Conservation (phyloP, 768 basidiomycete genomes). For the Mycena floridula region DNA sequence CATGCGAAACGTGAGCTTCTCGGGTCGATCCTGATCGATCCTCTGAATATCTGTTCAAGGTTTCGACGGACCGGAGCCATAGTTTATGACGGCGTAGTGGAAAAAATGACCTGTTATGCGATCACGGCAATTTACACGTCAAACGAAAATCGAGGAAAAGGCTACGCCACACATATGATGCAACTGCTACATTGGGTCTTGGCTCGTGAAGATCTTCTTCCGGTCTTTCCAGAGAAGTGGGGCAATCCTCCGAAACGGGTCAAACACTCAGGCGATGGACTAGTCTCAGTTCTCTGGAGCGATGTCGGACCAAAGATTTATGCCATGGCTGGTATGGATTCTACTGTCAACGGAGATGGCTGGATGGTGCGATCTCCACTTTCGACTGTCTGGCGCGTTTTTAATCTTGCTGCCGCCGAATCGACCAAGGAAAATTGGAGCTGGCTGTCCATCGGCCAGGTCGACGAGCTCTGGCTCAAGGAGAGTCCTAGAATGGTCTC, state of each 20-base stretch:
- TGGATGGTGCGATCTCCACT: slow-evolving; percentile 34
- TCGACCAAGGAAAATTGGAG: slow-evolving; percentile 14
- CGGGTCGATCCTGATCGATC: background rate
- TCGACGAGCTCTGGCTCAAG: slow-evolving; percentile 29
- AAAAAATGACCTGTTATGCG: slow-evolving; percentile 39
- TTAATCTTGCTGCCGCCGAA: background rate
- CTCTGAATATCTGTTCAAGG: no score
- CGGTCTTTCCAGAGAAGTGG: slow-evolving; percentile 31
- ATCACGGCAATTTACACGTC: slow-evolving; percentile 57
- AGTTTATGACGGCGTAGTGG: no score
- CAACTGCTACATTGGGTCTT: slow-evolving; percentile 53
- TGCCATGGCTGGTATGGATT: slow-evolving; percentile 16
- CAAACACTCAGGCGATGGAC: slow-evolving; percentile 28
- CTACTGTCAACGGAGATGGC: slow-evolving; percentile 30
- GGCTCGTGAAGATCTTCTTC: slow-evolving; percentile 22
- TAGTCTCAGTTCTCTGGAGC: slow-evolving; percentile 47
- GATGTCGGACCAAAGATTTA: slow-evolving; percentile 47
- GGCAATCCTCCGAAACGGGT: slow-evolving; percentile 27
- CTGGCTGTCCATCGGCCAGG: slow-evolving; percentile 31
- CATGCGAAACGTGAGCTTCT: slow-evolving; percentile 53
- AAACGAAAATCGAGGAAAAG: slow-evolving; percentile 38
- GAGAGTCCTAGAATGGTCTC: slow-evolving; percentile 30
- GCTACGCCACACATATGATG: slow-evolving; percentile 63
- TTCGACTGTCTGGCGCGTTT: slow-evolving; percentile 36
- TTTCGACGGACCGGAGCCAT: no score